Evolutionary conservation across 2,329 filamentous ascomycete genomes (phyloP).

Genomic region (Didymella exigua): DNA sequence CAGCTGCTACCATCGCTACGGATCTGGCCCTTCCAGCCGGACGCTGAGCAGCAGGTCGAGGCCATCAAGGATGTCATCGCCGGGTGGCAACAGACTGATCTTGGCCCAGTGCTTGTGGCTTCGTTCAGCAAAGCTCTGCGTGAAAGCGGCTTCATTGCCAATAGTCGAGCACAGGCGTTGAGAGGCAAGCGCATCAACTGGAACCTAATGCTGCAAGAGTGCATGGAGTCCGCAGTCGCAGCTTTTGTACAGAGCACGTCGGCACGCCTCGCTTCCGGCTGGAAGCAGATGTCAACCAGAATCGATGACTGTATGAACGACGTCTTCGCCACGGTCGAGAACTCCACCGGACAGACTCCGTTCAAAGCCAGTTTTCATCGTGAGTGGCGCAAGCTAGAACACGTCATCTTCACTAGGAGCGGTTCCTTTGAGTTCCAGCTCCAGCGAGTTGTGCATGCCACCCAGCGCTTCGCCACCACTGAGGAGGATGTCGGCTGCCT

Average conservation of each 20-base stretch:
- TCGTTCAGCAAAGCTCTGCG: slow-evolving; percentile 14
- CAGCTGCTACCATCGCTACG: slow-evolving; percentile 5
- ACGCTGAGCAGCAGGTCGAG: slow-evolving; percentile 6
- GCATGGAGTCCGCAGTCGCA: slow-evolving; percentile 1
- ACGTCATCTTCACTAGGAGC: slow-evolving; percentile 6
- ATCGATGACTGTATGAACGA: slow-evolving; percentile 13
- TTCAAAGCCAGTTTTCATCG: slow-evolving; percentile 14
- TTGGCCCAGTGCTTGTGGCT: slow-evolving; percentile 5
- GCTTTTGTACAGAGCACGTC: neutral
- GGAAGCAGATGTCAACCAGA: slow-evolving; percentile 8
- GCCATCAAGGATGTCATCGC: neutral
- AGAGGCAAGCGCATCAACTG: slow-evolving; percentile 8
- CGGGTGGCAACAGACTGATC: slow-evolving; percentile 6
- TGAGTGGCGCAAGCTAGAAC: slow-evolving; percentile 16
- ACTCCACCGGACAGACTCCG: slow-evolving; percentile 4
- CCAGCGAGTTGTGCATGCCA: slow-evolving; percentile 8
- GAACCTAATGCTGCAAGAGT: slow-evolving; percentile 8
- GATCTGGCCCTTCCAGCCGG: slow-evolving; percentile 7
- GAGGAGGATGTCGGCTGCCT: slow-evolving; percentile 12
- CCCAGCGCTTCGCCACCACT: slow-evolving; percentile 11
- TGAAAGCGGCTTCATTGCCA: slow-evolving; percentile 9
- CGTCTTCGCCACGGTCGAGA: slow-evolving; percentile 6
- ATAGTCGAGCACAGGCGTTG: slow-evolving; percentile 6
- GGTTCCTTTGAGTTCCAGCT: slow-evolving; percentile 17
- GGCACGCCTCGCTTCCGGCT: neutral